Percentiles rank a stretch among this genome's conserved stretches.
Conservation (phyloP, 257 asterid species). For the Avicennia marina region DNA sequence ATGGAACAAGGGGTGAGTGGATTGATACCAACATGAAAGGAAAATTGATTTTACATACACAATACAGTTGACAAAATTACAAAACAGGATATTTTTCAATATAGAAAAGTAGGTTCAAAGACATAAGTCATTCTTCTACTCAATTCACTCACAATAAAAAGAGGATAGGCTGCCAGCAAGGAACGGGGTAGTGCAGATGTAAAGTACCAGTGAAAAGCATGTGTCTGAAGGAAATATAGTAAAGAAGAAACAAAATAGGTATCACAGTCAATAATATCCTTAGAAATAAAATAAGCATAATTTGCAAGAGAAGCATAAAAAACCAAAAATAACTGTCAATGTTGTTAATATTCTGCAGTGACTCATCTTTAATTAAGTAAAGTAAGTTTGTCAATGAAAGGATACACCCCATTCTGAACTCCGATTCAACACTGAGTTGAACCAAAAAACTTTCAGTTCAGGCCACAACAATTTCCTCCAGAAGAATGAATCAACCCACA, state of each 20-base stretch:
- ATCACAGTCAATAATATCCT: neutral
- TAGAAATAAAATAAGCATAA: neutral
- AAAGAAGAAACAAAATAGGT: constrained; percentile 26
- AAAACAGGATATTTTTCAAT: no score
- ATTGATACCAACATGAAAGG: no score
- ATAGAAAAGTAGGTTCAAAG: no score
- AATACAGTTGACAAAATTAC: no score
- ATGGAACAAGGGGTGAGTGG: no score
- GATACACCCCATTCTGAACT: constrained; percentile 99
- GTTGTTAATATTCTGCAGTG: constrained; percentile 8
- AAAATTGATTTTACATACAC: no score
- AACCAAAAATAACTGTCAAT: no score
- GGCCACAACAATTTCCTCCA: constrained; percentile 92
- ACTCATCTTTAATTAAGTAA: constrained; percentile 1
- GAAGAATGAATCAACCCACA: constrained; percentile 65
- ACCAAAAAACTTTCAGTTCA: constrained; percentile 94
- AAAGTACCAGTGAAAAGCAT: constrained; percentile 93
- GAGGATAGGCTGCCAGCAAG: constrained; percentile 82
- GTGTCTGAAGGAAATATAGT: constrained; percentile 49
- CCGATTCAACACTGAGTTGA: constrained; percentile 88
- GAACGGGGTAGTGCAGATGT: constrained; percentile 98
- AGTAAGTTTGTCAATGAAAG: constrained; percentile 27
- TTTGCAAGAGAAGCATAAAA: neutral
- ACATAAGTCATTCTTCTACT: neutral
- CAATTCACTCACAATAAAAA: constrained; percentile 67